Base-by-base conservation (phyloP, 441 rosid genomes). In the Sinapis alba region DNA sequence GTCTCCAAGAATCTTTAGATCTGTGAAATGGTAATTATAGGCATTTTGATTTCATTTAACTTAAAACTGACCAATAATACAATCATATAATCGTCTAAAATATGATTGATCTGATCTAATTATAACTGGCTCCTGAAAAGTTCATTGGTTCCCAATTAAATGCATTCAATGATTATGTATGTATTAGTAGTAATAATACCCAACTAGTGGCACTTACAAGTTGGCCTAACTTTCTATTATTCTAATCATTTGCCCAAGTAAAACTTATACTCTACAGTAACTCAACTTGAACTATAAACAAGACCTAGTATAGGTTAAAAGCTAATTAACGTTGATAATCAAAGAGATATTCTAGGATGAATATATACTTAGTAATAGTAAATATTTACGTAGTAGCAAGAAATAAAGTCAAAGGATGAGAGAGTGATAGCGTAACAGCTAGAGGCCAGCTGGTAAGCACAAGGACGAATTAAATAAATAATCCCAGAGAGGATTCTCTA, bases 381-480 rank as follows among this genome's bases (percentile, higher is more conserved):
- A 16, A 50, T 50, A 21, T 50, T 50, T 50, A 50, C 11, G 54
- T 16, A 16, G 56, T 50, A 50, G 56, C 56, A 50, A 18, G 56
- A 50, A 50, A 50, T 50, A 50, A 50, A 50, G 56, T 50, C 75
- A 78, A 62, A 62, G 74, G 74, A 18, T 8, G 81, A 38, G 72
- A 65, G 63, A 58, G 74, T 67, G 70, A 53, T 54, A 78, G 43
- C 53, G 32, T 72, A 68, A 73, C 81, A 78, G 74, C 66, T 12
- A 16, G 6, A 61, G 20, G n/a, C 69, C 81, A 78, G 78, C 78
- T 68, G 74, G 71, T 36, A 43, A 73, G 8, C 81, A 73, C 74
- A 62, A 78, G 63, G 75, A 63, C 68, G 66, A 73, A 68, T 73
- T 73, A 68, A 78, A 78, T 73, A 68, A 78, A 78, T 56, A 68